Evolutionary conservation across 2,329 filamentous ascomycete species (phyloP), one percentile per base, ranked within the genome.

Genomic region (Aspergillus hortae): DNA sequence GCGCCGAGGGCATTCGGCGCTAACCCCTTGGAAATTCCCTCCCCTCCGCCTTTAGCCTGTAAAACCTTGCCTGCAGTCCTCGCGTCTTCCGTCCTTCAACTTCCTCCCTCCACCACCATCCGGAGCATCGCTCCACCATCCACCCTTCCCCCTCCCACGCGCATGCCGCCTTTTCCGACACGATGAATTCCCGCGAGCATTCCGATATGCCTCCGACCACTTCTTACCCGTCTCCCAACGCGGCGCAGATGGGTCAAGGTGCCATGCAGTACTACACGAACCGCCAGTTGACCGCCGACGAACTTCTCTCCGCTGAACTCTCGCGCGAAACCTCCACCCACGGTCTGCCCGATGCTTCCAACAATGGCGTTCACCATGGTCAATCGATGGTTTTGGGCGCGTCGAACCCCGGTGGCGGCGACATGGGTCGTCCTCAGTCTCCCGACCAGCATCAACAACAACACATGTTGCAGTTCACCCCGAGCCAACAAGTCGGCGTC

Each of bases 221-320:
- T n/a, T 75, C 72, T n/a, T 75, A 74, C 52, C 70, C 72, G 4
- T 74, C 72, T 11, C 70, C 72, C 40, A 74, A 73, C 59, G 66
- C 70, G 48, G 69, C 72, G 61, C 72, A 75, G 63, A 72, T 74
- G 63, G 65, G 65, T 38, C 73, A 75, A 59, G 70, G 70, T 38
- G 62, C 71, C 36, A 72, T 74, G 62, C 69, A 68, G 36, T 76
- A 75, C 61, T 74, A 74, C 58, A 61, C 64, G 44, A 73, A 72
- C 55, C 73, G 73, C 53, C 73, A 74, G 57, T 58, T 74, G 59
- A 75, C 73, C 44, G 65, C 74, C 53, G 76, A 80, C 56, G 75
- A 77, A 53, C 69, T 78, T 14, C 66, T 78, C 40, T 72, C 71
- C 14, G 76, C 75, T 10, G 76, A 78, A 57, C 61, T 78, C 38